Evolutionary conservation across 192 early-diverging fungal species (phyloP), one percentile per base, ranked within the genome.

Genomic region (Gaertneriomyces sp.): DNA sequence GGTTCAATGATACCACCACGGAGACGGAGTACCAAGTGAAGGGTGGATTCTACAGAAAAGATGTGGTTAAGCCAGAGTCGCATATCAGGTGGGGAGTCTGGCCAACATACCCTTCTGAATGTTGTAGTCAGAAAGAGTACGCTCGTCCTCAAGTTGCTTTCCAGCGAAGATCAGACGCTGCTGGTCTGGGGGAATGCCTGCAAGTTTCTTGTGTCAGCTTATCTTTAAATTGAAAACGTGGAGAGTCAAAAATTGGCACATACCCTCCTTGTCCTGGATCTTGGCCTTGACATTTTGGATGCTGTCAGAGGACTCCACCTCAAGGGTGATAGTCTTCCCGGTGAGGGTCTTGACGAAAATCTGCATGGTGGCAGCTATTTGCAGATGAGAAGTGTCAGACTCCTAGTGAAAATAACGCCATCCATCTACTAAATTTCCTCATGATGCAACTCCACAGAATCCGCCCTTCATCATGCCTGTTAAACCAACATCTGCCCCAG

Each of bases 111-210:
- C 66, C 92, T 99, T 99, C 88, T 97, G 94, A 83, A 99, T 99
- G 92, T 98, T 99, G 89, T 99, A 98, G 88, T 98, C 97, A 63
- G 93, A 90, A 25, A 99, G 88, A 51, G 89, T 90, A 74, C 94
- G 91, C 73, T 91, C 94, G 81, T 99, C 97, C 85, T 99, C 97
- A 73, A 99, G 90, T 85, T 99, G 97, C 89, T 99, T 99, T 70
- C 97, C 97, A 77, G 97, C 96, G 79, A 98, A 97, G 75, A 98
- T 98, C 53, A 98, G 82, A 77, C 96, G 93, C 83, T 98, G 96
- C 81, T 98, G 96, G 74, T 98, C 96, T 67, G 96, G 96, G 70
- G 95, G 95, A 77, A 98, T 98, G 61, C 91, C 86, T 88, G 49
- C 33, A 52, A 17, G 1, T 12, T 10, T 19, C 1, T 11, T 1